phyloP scores from a whole-genome alignment of 192 early-diverging fungal genomes.

The Lunasporangiospora selenospora region DNA sequence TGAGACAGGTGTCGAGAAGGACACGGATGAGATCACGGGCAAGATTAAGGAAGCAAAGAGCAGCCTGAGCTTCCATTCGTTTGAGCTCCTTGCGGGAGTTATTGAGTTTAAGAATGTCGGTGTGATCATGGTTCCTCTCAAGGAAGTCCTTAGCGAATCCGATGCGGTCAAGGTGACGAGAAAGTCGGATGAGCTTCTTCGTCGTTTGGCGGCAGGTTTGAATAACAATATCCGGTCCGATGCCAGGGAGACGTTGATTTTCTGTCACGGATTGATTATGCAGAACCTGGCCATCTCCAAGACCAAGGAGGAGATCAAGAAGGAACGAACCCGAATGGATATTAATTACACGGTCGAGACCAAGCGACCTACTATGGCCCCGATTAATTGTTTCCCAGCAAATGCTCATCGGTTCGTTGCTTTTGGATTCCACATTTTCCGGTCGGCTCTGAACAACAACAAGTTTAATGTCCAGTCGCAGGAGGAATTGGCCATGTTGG shows the following conservation, averaged over 20 bases:
- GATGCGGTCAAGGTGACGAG: conserved; percentile 76
- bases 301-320: conserved; percentile 60
- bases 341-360: conserved; percentile 77
- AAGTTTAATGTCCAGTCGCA: conserved; percentile 61
- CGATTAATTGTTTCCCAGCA: conserved; percentile 79
- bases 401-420: conserved; percentile 93
- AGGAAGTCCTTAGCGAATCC: conserved; percentile 86
- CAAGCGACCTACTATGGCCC: conserved; percentile 60
- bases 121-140: conserved; percentile 81
- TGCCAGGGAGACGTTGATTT: conserved; percentile 73
- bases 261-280: conserved; percentile 85
- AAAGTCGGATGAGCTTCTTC: conserved; percentile 84
- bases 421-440: conserved; percentile 91
- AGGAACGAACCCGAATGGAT: conserved; percentile 62
- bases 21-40: conserved; percentile 85
- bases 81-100: conserved; percentile 81
- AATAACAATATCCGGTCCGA: conserved; percentile 76
- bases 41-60: conserved; percentile 93
- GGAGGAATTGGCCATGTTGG: conserved; percentile 73
- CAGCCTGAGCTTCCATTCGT: conserved; percentile 83
- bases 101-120: conserved; percentile 73
- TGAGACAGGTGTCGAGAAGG: conserved; percentile 84
- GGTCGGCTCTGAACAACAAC: conserved; percentile 67
- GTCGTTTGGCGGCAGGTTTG: conserved; percentile 77
- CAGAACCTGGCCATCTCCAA: conserved; percentile 84